These are phyloP conservation scores for Pichia sp. DNA, from an alignment of 1,139 yeast genomes.

Conservation along the genomic window DNA sequence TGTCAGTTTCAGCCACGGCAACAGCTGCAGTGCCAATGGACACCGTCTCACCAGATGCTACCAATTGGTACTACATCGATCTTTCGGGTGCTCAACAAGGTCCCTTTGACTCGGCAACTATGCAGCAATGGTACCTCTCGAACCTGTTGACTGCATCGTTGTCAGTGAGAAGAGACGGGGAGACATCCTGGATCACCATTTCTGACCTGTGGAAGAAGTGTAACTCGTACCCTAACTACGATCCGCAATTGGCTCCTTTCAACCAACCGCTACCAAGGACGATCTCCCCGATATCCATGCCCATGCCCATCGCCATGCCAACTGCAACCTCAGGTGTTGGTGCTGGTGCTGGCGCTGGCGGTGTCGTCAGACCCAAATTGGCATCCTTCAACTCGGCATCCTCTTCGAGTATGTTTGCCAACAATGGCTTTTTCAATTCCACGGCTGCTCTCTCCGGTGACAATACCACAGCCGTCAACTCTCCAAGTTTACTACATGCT, in stretches of 20 bases:
- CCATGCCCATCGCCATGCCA: too few relatives aligned
- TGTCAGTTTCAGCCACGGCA: not conserved
- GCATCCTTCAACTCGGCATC: not conserved
- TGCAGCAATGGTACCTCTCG: constrained; percentile 72
- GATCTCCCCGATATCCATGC: not conserved
- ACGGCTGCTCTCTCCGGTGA: constrained; percentile 9
- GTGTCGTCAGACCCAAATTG: not conserved
- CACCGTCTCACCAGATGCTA: not conserved
- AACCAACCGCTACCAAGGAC: constrained; percentile 2
- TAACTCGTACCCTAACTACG: constrained; percentile 23
- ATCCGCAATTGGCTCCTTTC: constrained; percentile 6
- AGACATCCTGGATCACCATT: constrained; percentile 34
- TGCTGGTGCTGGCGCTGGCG: too few relatives aligned
- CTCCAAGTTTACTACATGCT: not conserved
- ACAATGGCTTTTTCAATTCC: constrained; percentile 13
- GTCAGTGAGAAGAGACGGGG: constrained; percentile 49
- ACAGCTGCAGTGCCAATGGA: not conserved
- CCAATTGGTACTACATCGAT: constrained; percentile 63
- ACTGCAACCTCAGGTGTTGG: too few relatives aligned
- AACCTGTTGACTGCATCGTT: constrained; percentile 56
- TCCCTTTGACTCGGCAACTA: constrained; percentile 65
- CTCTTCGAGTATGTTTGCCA: constrained; percentile 7
- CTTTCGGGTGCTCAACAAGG: constrained; percentile 70
- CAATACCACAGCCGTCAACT: not conserved
- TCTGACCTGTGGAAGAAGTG: constrained; percentile 24